Evolutionary conservation across 768 basidiomycete genomes (phyloP).

Genomic region (Mycena albidolilacea): DNA sequence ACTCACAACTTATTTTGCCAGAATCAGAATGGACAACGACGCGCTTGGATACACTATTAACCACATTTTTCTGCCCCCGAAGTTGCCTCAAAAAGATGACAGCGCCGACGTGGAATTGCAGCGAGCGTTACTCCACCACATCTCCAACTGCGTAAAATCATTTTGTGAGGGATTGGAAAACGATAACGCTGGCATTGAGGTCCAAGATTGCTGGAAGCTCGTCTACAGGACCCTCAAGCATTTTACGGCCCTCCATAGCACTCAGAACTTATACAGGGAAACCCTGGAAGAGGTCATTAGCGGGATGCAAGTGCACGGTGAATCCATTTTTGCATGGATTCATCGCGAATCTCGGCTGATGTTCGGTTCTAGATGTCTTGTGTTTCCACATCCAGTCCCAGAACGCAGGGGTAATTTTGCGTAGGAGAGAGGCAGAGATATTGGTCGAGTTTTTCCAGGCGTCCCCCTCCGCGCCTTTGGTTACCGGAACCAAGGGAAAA

Average conservation of each 20-base stretch:
- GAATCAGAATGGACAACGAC: conserved; percentile 2
- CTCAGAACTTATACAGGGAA: neutral
- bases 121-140: conserved; percentile 42
- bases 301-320: conserved; percentile 5
- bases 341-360: neutral
- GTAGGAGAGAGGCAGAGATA: conserved; percentile 46
- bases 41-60: conserved; percentile 53
- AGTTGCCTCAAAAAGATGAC: conserved; percentile 57
- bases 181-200: neutral
- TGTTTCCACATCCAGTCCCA: conserved; percentile 59
- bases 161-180: conserved; percentile 7
- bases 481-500: conserved; percentile 59
- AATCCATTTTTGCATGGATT: neutral
- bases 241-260: neutral
- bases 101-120: conserved; percentile 40
- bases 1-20: neutral
- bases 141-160: conserved; percentile 27
- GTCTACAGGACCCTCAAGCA: neutral
- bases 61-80: conserved; percentile 61
- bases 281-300: conserved; percentile 38
- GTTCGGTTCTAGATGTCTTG: conserved; percentile 50
- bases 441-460: conserved; percentile 64
- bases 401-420: conserved; percentile 63
- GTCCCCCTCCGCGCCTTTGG: conserved; percentile 50
- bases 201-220: neutral